Evolutionary conservation across 2,329 filamentous ascomycete genomes (phyloP), one percentile per base, ranked within the genome.

Genomic region (Nakataea oryzae): DNA sequence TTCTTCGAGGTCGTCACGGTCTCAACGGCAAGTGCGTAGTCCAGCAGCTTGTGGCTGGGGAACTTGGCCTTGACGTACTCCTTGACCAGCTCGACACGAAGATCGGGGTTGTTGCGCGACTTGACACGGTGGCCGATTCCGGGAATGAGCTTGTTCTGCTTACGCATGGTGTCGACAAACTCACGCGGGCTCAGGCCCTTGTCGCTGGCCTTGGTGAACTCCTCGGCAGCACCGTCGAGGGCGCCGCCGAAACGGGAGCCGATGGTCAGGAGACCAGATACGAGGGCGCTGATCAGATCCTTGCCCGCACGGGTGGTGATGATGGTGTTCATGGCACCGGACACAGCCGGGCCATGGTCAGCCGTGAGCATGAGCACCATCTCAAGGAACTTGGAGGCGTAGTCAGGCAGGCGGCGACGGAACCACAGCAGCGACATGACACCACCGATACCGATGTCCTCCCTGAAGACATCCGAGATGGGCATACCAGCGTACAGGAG

Each of bases 281-380:
- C 95, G 66, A 99, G 85, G 58, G 95, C 90, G 71, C 88, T 93
- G 82, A 99, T 97, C 69, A 99, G 82, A 75, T 99, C 95, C 85
- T 99, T 99, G 77, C 95, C 95, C 66, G 95, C 95, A 90, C 95
- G 91, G 64, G 95, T 99, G 66, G 95, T 99, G 76, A 99, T 97
- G 77, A 99, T 99, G 76, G 95, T 99, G 88, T 99, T 99, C 95
- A 99, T 99, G 77, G 95, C 95, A 85, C 95, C 95, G 70, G 95
- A 99, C 70, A 99, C 95, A 71, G 95, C 95, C 62, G 95, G 95
- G 79, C 95, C 95, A 87, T 99, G 95, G 75, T 99, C 95, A 71
- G 95, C 95, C 74, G 95, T 99, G 74, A 99, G 87, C 95, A 99
- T 99, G 77, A 99, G 93, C 68, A 99, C 95, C 95, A 99, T 99